Percentiles rank a stretch among this genome's conserved stretches.
Conservation (phyloP, 352 stramenopile genomes). For the Globisporangium mamillatum region DNA sequence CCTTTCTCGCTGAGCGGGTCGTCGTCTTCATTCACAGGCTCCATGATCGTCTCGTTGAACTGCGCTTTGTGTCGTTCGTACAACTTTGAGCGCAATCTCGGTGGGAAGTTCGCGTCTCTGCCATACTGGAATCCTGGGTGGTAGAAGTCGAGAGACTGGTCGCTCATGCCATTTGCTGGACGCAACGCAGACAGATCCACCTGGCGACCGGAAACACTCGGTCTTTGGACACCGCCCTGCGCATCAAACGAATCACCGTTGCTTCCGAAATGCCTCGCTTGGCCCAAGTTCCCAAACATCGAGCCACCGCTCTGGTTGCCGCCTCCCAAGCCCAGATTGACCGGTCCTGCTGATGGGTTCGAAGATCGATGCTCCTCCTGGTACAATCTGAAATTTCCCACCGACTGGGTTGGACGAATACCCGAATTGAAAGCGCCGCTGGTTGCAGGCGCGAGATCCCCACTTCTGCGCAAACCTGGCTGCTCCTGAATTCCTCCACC, state of each 20-base stretch:
- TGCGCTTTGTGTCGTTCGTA: constrained; percentile 66
- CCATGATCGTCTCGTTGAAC: constrained; percentile 75
- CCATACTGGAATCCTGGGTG: constrained; percentile 32
- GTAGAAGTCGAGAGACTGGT: constrained; percentile 11
- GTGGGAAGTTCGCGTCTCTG: constrained; percentile 51
- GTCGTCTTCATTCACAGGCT: constrained; percentile 61
- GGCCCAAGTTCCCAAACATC: constrained; percentile 21
- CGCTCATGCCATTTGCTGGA: not conserved
- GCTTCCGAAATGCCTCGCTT: constrained; percentile 9
- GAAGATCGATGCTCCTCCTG: constrained; percentile 41
- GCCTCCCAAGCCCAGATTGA: not conserved
- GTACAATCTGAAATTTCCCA: constrained; percentile 76
- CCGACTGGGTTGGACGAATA: constrained; percentile 60
- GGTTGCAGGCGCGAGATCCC: constrained; percentile 19
- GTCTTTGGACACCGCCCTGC: not conserved
- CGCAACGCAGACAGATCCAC: not conserved
- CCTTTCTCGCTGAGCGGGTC: constrained; percentile 77
- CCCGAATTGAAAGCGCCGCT: constrained; percentile 19
- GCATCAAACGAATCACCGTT: not conserved
- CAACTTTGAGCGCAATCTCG: constrained; percentile 45
- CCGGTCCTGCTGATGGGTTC: not conserved
- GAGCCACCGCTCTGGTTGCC: constrained; percentile 10
- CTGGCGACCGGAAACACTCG: constrained; percentile 1
- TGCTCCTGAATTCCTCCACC: constrained; percentile 20
- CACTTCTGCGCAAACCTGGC: constrained; percentile 19